phyloP scores from a whole-genome alignment of 169 alveolate species.

The Cryptosporidium parvum region DNA sequence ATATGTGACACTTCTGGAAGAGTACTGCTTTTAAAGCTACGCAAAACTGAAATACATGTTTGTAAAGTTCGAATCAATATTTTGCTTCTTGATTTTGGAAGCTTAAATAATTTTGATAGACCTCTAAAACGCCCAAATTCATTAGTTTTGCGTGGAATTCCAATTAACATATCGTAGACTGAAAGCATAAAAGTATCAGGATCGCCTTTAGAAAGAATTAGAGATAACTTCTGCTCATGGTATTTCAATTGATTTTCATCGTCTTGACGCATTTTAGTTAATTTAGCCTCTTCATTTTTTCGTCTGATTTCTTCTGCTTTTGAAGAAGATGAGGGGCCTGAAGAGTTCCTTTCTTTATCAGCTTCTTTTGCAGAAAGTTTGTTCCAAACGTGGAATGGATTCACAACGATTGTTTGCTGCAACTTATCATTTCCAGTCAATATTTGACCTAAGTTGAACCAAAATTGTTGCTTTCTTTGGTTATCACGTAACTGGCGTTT shows the following conservation, averaged over 20 bases:
- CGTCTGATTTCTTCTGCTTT: conserved; percentile 72
- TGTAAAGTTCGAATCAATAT: conserved; percentile 43
- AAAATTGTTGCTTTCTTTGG: conserved; percentile 67
- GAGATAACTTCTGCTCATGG: conserved; percentile 30
- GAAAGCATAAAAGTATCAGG: conserved; percentile 73
- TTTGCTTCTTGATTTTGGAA: conserved; percentile 64
- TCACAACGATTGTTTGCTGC: conserved; percentile 66
- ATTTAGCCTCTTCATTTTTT: conserved; percentile 61
- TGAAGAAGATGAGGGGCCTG: conserved; percentile 6
- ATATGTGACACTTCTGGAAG: conserved; percentile 56
- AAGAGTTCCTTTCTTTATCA: conserved; percentile 16
- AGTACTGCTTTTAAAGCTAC: conserved; percentile 71
- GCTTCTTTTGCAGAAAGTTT: conserved; percentile 20
- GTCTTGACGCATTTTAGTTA: conserved; percentile 57
- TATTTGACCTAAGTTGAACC: conserved; percentile 68
- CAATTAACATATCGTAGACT: conserved; percentile 67
- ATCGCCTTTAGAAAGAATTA: conserved; percentile 61
- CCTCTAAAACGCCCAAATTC: conserved; percentile 62
- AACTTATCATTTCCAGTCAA: conserved; percentile 67
- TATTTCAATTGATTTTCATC: conserved; percentile 56
- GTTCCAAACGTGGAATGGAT: conserved; percentile 74
- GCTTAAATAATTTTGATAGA: conserved; percentile 33
- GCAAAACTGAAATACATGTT: conserved; percentile 29
- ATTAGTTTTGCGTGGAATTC: conserved; percentile 63
- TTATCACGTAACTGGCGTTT: conserved; percentile 57